Conservation (phyloP, 2,329 filamentous ascomycete species). For the Alternaria panax region DNA sequence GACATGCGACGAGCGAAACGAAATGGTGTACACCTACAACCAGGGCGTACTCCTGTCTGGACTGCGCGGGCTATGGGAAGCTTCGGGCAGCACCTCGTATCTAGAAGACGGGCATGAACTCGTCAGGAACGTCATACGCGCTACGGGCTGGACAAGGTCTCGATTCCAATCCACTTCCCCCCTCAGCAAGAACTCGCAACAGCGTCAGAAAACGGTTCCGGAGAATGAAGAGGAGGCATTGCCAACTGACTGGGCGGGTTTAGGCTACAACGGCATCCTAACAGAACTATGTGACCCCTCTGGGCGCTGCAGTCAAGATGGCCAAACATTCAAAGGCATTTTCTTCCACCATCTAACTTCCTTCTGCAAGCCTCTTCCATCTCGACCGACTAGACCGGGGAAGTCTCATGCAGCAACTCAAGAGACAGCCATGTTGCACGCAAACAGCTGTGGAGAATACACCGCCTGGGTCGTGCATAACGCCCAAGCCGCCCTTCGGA, state of each 20-base stretch:
- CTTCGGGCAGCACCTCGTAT: constrained; percentile 74
- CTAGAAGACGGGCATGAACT: constrained; percentile 81
- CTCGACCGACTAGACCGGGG: constrained; percentile 53
- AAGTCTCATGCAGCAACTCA: constrained; percentile 53
- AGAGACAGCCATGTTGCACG: constrained; percentile 57
- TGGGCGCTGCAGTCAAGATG: constrained; percentile 79
- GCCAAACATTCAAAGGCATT: constrained; percentile 92
- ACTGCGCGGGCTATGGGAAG: constrained; percentile 79
- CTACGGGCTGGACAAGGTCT: constrained; percentile 74
- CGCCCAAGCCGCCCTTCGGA: constrained; percentile 73
- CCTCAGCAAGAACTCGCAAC: constrained; percentile 1
- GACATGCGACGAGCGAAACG: constrained; percentile 79
- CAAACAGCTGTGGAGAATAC: constrained; percentile 69
- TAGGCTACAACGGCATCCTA: constrained; percentile 80
- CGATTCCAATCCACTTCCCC: neutral
- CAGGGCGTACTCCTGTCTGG: constrained; percentile 89
- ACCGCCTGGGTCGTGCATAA: constrained; percentile 80
- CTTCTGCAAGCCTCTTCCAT: constrained; percentile 74
- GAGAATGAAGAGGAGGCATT: neutral
- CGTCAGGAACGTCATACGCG: constrained; percentile 74
- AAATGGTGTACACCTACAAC: constrained; percentile 96
- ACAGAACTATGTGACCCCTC: constrained; percentile 83
- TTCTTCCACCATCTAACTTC: constrained; percentile 87
- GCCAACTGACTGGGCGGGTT: constrained; percentile 67
- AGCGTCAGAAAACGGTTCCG: neutral